Evolutionary conservation across 257 asterid species (phyloP).

Genomic region (Sherardia arvensis): DNA sequence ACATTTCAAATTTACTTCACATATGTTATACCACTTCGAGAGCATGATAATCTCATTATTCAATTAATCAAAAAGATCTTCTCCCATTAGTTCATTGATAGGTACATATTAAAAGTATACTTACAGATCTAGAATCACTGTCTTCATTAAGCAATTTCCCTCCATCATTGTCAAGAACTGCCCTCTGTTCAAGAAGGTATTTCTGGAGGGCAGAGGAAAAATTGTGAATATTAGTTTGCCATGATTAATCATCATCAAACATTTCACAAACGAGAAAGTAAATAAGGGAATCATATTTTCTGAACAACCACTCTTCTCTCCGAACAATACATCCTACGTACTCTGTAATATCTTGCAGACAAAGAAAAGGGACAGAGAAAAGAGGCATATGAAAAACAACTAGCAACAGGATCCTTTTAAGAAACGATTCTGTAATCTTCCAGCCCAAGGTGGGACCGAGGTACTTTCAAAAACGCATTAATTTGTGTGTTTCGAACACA

Average conservation of each 20-base stretch:
- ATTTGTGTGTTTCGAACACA: background rate
- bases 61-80: too few relatives aligned
- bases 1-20: background rate
- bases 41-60: background rate
- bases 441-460: background rate
- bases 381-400: background rate
- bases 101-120: slow-evolving; percentile 17
- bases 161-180: slow-evolving; percentile 81
- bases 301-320: background rate
- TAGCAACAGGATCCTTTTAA: background rate
- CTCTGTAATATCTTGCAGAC: too few relatives aligned
- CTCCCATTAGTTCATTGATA: background rate
- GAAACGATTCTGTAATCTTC: background rate
- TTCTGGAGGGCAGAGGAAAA: slow-evolving; percentile 37
- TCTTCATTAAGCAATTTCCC: slow-evolving; percentile 93
- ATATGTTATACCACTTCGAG: background rate
- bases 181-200: slow-evolving; percentile 91
- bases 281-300: background rate
- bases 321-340: background rate
- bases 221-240: background rate
- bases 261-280: background rate
- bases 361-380: too few relatives aligned
- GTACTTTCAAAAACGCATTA: background rate
- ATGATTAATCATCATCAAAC: background rate
- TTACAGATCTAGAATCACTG: slow-evolving; percentile 85